These are phyloP conservation scores for Zygotorulaspora danielsina DNA, from an alignment of 805 yeast genomes.

Conservation along the genomic window DNA sequence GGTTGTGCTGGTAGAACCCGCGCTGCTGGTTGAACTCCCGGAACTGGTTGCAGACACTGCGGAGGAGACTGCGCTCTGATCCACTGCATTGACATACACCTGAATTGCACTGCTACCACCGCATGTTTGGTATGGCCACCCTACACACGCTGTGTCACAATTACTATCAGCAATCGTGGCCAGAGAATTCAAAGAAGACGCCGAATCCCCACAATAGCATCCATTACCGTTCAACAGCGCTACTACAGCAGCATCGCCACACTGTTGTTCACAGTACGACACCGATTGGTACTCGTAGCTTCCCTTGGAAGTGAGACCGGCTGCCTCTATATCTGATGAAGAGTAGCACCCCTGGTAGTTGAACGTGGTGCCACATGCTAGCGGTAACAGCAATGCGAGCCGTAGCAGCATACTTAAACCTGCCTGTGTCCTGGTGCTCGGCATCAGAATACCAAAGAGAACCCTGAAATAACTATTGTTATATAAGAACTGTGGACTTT, in stretches of 20 bases:
- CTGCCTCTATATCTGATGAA: constrained; percentile 22
- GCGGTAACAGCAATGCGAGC: background rate
- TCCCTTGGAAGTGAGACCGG: constrained; percentile 39
- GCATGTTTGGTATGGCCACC: constrained; percentile 60
- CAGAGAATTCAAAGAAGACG: constrained; percentile 29
- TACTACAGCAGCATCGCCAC: constrained; percentile 47
- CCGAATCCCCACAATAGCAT: constrained; percentile 64
- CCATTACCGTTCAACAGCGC: constrained; percentile 51
- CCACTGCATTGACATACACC: constrained; percentile 41
- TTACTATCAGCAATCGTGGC: constrained; percentile 31
- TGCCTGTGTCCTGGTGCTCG: constrained; percentile 2
- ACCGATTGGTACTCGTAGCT: constrained; percentile 56
- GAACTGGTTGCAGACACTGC: background rate
- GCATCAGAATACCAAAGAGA: constrained; percentile 1
- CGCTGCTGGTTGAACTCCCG: constrained; percentile 1
- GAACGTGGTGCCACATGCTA: constrained; percentile 13
- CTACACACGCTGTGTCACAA: constrained; percentile 52
- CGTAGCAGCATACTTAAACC: background rate
- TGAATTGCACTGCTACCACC: constrained; percentile 53
- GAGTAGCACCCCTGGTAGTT: constrained; percentile 38
- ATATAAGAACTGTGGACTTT: no score
- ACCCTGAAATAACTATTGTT: no score
- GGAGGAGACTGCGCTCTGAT: background rate
- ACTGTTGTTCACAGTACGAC: constrained; percentile 49
- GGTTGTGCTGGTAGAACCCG: constrained; percentile 4